These are phyloP conservation scores for Odontarrhena argentea DNA, from an alignment of 345 rosid genomes.

Conservation along the genomic window DNA sequence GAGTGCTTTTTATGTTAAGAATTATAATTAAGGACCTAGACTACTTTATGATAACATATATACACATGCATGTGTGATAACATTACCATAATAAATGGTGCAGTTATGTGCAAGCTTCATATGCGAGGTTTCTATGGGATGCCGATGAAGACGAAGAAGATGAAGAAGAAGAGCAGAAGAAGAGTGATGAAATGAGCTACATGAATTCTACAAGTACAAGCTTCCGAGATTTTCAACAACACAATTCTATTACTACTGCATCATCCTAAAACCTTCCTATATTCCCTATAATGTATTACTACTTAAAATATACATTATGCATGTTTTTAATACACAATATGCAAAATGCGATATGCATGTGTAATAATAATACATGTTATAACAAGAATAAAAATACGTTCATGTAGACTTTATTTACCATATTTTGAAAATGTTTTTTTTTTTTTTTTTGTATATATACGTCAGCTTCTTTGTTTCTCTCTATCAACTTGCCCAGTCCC, in stretches of 20 bases:
- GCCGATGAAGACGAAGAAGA: constrained; percentile 55
- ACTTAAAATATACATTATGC: constrained; percentile 18
- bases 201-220: constrained; percentile 7
- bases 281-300: background rate
- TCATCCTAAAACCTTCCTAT: constrained; percentile 23
- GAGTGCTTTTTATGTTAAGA: background rate
- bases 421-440: background rate
- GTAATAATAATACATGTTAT: constrained; percentile 27
- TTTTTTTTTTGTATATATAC: background rate
- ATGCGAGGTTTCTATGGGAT: constrained; percentile 78
- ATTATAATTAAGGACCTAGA: background rate
- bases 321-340: constrained; percentile 29
- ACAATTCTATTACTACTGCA: constrained; percentile 27
- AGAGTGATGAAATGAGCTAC: constrained; percentile 10
- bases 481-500: background rate
- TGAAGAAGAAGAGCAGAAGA: constrained; percentile 11
- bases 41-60: constrained; percentile 10
- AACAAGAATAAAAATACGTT: background rate
- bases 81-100: constrained; percentile 3
- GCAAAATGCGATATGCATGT: constrained; percentile 26
- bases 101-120: constrained; percentile 73
- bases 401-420: constrained; percentile 1
- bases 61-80: background rate
- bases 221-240: constrained; percentile 38
- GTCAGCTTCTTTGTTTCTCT: background rate